Base-by-base conservation (phyloP, 1,284 basidiomycete species). In the Heterobasidion occidentale region DNA sequence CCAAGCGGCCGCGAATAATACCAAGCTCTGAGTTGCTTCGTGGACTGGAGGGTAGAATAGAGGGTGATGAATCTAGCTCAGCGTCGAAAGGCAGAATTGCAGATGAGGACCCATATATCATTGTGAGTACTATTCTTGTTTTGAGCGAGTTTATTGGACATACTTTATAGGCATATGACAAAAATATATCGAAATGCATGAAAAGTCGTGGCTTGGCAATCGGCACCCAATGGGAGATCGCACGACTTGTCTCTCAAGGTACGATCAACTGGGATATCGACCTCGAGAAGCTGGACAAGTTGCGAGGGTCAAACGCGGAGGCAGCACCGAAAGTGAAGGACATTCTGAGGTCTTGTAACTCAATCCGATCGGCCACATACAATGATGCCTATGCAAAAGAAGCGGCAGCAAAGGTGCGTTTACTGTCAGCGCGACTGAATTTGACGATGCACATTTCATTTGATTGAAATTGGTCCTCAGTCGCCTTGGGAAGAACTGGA, bases 401-500 rank as follows among this genome's bases (percentile, higher is more conserved):
- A 34, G 49, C 56, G 15, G n/a, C 46, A 8, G 59, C 56, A 15
- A 56, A 54, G 42, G 59, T 52, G 36, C 34, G 33, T 38, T 38
- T 20, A 8, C 19, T 42, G 36, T 9, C 38, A 19, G n/a, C 8
- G 17, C 8, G 33, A 14, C 35, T 19, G 34, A 15, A 15, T 8
- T 53, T 46, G 7, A 35, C 36, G n/a, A 9, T 47, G 14, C 19
- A 15, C n/a, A 48, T 47, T 34, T 20, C 42, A 15, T 15, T 15
- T 7, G 20, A 14, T 19, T 15, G 19, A 35, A 14, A 34, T n/a
- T 34, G 14, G 17, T 33, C 46, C 3, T 12, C 46, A 75, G 72
- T 59, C 57, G 2, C 74, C 74, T 0, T 76, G 74, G 73, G 54
- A 54, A 6, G 73, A 75, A 55, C 65, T 76, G 0, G 75, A 76